phyloP scores from a whole-genome alignment of 768 basidiomycete species.

The Tulasnella sp. region DNA sequence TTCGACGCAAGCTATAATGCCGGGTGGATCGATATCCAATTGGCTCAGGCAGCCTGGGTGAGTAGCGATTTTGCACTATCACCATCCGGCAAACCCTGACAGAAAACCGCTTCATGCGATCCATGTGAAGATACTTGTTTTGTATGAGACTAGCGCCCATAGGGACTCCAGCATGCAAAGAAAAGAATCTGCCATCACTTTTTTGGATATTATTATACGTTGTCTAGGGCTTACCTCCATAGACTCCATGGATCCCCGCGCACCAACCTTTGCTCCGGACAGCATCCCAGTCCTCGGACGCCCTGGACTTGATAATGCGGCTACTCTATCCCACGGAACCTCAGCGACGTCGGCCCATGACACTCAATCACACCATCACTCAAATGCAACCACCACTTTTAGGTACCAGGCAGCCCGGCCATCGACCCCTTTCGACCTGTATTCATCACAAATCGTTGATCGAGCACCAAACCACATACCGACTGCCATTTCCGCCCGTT shows the following conservation, averaged over 20 bases:
- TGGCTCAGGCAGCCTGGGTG: conserved; percentile 17
- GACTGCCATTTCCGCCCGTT: not conserved
- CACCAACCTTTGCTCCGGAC: conserved; percentile 5
- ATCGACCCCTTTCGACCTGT: not conserved
- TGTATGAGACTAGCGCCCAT: conserved; percentile 15
- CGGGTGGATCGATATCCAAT: conserved; percentile 9
- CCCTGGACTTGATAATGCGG: not conserved
- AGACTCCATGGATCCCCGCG: conserved; percentile 10
- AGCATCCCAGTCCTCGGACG: conserved; percentile 8
- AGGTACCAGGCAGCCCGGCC: not conserved
- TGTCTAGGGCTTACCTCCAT: conserved; percentile 9
- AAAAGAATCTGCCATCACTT: not conserved
- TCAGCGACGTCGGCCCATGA: not conserved
- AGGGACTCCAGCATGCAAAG: not conserved
- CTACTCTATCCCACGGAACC: not conserved
- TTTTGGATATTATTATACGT: conserved; percentile 9
- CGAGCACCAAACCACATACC: too few species aligned
- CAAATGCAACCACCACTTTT: not conserved
- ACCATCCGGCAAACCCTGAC: too few species aligned
- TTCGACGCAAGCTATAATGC: conserved; percentile 15
- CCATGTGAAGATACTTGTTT: not conserved
- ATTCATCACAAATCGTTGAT: not conserved
- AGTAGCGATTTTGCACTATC: too few species aligned
- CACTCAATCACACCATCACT: not conserved
- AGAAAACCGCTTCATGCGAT: too few species aligned